phyloP scores from a whole-genome alignment of 345 rosid species.

The Hirschfeldia incana region DNA sequence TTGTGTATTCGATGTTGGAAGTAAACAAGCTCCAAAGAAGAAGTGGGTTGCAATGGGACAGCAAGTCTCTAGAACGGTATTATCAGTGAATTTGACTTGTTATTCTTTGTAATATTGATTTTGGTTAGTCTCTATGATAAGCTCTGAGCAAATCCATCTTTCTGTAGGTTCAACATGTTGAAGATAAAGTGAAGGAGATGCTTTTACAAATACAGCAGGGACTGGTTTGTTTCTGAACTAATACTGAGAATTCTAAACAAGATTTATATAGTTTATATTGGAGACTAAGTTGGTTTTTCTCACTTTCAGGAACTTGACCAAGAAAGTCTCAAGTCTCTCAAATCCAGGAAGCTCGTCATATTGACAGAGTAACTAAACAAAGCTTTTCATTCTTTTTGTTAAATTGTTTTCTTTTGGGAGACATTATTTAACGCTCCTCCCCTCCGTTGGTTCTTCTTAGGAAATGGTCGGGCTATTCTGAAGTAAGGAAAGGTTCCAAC shows the following conservation, averaged over 20 bases:
- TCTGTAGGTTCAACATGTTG: constrained; percentile 76
- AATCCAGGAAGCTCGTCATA: constrained; percentile 84
- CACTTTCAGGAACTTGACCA: constrained; percentile 55
- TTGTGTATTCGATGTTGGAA: constrained; percentile 68
- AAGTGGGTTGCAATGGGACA: constrained; percentile 93
- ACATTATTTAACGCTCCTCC: not conserved
- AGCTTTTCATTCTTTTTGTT: constrained; percentile 6
- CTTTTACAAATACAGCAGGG: constrained; percentile 63
- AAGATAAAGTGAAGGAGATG: constrained; percentile 68
- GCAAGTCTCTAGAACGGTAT: constrained; percentile 82
- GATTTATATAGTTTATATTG: not conserved
- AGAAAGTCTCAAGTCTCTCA: constrained; percentile 61
- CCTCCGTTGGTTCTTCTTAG: constrained; percentile 39
- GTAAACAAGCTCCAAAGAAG: constrained; percentile 75
- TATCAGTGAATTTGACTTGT: not conserved
- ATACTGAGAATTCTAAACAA: not conserved
- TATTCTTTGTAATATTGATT: not conserved
- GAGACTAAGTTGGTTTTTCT: not conserved
- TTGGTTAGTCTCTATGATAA: not conserved
- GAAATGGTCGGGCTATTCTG: constrained; percentile 79
- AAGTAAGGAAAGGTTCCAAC: constrained; percentile 67
- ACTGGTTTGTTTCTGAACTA: constrained; percentile 41
- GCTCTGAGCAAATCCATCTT: not conserved
- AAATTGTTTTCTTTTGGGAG: not conserved
- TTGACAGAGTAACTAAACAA: constrained; percentile 49